Conservation (phyloP, 2,329 filamentous ascomycete species). For the Penicillium sp. region DNA sequence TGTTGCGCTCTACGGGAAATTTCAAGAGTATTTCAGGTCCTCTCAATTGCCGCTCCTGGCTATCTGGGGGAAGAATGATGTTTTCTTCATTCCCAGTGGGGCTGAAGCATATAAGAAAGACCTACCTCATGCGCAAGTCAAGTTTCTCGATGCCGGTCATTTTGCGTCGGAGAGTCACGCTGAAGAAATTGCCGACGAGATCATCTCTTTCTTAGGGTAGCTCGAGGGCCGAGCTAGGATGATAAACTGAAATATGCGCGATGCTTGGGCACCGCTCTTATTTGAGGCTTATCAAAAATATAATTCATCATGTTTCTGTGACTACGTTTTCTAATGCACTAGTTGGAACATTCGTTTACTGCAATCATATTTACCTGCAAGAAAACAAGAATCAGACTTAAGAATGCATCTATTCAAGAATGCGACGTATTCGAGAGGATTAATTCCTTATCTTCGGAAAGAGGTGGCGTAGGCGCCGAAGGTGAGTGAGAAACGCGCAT, state of each 20-base stretch:
- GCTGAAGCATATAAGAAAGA: constrained; percentile 60
- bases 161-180: constrained; percentile 55
- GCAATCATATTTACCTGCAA: too few relatives aligned
- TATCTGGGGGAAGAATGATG: constrained; percentile 63
- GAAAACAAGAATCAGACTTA: too few relatives aligned
- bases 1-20: constrained; percentile 56
- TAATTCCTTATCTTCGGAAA: too few relatives aligned
- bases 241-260: not conserved
- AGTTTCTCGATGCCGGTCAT: constrained; percentile 60
- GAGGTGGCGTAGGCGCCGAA: too few relatives aligned
- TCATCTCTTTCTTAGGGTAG: constrained; percentile 25
- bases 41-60: constrained; percentile 59
- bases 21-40: constrained; percentile 59
- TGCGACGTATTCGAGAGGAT: too few relatives aligned
- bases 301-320: too few relatives aligned
- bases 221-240: not conserved
- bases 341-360: too few relatives aligned
- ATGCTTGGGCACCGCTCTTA: too few relatives aligned
- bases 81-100: constrained; percentile 50
- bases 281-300: too few relatives aligned
- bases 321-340: too few relatives aligned
- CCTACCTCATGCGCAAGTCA: constrained; percentile 52
- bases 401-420: too few relatives aligned
- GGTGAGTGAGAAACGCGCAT: too few relatives aligned
- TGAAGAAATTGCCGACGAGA: constrained; percentile 41